Evolutionary conservation across 2,329 filamentous ascomycete species (phyloP).

Genomic region (Stagonosporopsis rhizophila): DNA sequence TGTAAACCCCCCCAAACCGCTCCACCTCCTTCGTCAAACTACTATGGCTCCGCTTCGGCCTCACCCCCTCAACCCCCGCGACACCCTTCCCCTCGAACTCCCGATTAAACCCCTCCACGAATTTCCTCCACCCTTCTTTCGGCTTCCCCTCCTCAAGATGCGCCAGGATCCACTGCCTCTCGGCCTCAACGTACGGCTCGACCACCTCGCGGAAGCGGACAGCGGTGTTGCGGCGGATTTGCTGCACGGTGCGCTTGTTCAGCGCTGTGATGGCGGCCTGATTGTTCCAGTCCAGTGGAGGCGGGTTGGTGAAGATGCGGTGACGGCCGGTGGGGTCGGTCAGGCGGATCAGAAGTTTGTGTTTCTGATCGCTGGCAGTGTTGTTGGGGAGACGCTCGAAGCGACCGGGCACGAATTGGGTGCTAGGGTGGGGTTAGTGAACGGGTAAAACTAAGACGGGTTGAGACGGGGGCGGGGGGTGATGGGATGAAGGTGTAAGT

Average conservation of each 20-base stretch:
- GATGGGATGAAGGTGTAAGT: neutral
- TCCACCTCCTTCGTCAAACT: conserved; percentile 41
- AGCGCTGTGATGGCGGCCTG: conserved; percentile 36
- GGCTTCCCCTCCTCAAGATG: conserved; percentile 32
- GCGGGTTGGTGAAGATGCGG: conserved; percentile 37
- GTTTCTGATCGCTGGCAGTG: conserved; percentile 34
- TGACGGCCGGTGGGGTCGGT: conserved; percentile 29
- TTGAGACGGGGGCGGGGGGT: neutral
- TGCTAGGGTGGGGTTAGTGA: conserved; percentile 7
- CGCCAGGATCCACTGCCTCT: conserved; percentile 35
- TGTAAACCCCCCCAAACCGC: conserved; percentile 35
- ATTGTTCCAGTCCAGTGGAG: conserved; percentile 36
- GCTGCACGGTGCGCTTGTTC: conserved; percentile 42
- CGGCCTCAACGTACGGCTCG: conserved; percentile 27
- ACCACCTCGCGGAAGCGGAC: conserved; percentile 36
- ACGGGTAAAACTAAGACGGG: neutral
- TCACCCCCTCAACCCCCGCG: conserved; percentile 1
- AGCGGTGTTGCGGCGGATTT: conserved; percentile 40
- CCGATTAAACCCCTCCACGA: conserved; percentile 36
- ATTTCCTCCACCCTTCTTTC: conserved; percentile 30
- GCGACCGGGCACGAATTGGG: conserved; percentile 38
- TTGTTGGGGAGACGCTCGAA: conserved; percentile 35
- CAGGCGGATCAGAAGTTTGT: conserved; percentile 37
- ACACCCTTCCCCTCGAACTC: conserved; percentile 29
- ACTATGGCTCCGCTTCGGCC: conserved; percentile 30